Base-by-base conservation (phyloP, 768 basidiomycete species). In the Kwoniella europaea region DNA sequence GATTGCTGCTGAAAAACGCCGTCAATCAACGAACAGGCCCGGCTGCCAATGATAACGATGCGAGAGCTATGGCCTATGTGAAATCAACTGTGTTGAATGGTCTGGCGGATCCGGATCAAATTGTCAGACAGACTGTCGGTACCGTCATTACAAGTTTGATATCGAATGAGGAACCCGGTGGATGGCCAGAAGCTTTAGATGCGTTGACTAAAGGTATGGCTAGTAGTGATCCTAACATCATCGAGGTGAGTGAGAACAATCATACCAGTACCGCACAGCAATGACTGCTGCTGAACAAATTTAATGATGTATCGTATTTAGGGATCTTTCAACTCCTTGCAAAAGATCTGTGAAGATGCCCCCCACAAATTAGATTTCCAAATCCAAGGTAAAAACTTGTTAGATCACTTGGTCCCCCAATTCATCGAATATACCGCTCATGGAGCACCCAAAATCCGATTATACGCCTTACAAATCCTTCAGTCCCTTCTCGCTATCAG, bases 261-360 rank as follows among this genome's bases (percentile, higher is more conserved):
- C 41, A 61, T 43, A 18, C 29, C n/a, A 35, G 35, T 35, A 35
- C 35, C 35, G 66, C n/a, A 7, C 57, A 15, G 7, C 12, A 10
- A 16, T 58, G 22, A 13, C 10, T 29, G 61, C 43, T 29, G 60
- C 44, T 62, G 5, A 41, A 10, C 69, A 58, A 43, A 16, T 24
- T 2, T 22, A 16, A 20, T 29, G 13, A 2, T 42, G 20, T 62
- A 44, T 65, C 50, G 22, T 24, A 66, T 41, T 22, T 73, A 91
- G 96, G 92, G 92, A 58, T 92, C 94, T 13, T 98, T 98, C 85
- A 92, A 93, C 81, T 91, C 94, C 2, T 88, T 98, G 44, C 91
- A 93, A 84, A 97, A 97, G 83, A 91, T 96, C 63, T 96, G 94
- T 84, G 94, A 98, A 84, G 97, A 99, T 82, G 95, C 93, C 74